These are phyloP conservation scores for Neckera pumila DNA, from an alignment of 225 moss, liverwort and hornwort genomes.

Conservation along the genomic window DNA sequence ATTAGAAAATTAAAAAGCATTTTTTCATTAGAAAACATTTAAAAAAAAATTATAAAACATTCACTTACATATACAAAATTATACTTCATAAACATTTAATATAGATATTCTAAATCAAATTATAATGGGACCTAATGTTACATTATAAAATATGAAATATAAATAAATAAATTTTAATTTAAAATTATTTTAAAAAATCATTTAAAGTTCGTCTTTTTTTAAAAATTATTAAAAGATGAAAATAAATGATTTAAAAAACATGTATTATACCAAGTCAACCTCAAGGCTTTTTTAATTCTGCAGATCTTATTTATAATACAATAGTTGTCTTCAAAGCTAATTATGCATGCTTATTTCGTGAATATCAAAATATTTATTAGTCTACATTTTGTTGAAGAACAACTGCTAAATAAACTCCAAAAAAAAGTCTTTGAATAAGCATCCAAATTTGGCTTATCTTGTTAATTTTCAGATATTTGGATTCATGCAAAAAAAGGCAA, in stretches of 20 bases:
- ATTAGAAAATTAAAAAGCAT: background rate
- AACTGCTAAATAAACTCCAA: no score
- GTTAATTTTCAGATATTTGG: background rate
- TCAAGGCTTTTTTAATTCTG: background rate
- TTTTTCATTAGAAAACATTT: no score
- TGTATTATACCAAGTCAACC: background rate
- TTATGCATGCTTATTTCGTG: background rate
- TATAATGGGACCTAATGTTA: background rate
- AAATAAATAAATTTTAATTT: no score
- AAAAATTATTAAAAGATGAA: no score
- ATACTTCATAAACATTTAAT: no score
- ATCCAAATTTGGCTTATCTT: background rate
- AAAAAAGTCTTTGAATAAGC: background rate
- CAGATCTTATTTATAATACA: background rate
- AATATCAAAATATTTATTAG: background rate
- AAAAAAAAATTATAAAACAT: no score
- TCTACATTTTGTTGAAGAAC: background rate
- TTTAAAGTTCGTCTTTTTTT: no score
- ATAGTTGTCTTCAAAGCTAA: background rate
- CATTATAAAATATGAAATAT: background rate
- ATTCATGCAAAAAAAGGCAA: background rate
- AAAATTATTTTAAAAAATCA: no score
- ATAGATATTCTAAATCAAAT: no score
- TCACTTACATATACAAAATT: background rate
- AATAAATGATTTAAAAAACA: no score